Evolutionary conservation across 176 grass and related monocot genomes (phyloP).

Genomic region (Aegilops bicornis): DNA sequence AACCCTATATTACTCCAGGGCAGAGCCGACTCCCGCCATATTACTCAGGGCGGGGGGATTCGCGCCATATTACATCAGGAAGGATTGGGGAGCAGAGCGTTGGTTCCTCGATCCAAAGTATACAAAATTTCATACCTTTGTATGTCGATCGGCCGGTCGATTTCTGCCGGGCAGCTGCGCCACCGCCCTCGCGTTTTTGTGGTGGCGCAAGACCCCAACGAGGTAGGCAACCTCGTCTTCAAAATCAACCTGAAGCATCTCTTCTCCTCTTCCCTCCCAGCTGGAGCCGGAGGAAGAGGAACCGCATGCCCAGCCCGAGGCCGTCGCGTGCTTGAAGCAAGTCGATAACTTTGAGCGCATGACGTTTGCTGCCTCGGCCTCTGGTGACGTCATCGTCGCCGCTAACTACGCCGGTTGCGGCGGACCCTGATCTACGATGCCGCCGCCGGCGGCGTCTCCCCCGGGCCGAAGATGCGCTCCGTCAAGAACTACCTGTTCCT

Average conservation of each 20-base stretch:
- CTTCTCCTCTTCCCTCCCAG: neutral
- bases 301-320: neutral
- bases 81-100: too few relatives aligned
- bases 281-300: neutral
- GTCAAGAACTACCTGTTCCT: neutral
- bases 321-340: conserved; percentile 3
- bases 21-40: too few relatives aligned
- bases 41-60: too few relatives aligned
- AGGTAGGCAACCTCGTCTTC: neutral
- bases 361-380: neutral
- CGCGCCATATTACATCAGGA: too few relatives aligned
- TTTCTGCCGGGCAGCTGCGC: neutral
- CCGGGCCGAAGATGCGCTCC: neutral
- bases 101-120: neutral
- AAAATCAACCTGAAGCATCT: neutral
- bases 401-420: neutral
- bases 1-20: too few relatives aligned
- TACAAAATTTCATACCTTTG: neutral
- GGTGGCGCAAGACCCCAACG: neutral
- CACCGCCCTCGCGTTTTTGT: neutral
- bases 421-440: neutral
- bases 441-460: neutral
- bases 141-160: neutral
- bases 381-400: neutral
- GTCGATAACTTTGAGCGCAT: neutral